phyloP scores from a whole-genome alignment of 352 stramenopile genomes.

The Globisporangium barbulae region DNA sequence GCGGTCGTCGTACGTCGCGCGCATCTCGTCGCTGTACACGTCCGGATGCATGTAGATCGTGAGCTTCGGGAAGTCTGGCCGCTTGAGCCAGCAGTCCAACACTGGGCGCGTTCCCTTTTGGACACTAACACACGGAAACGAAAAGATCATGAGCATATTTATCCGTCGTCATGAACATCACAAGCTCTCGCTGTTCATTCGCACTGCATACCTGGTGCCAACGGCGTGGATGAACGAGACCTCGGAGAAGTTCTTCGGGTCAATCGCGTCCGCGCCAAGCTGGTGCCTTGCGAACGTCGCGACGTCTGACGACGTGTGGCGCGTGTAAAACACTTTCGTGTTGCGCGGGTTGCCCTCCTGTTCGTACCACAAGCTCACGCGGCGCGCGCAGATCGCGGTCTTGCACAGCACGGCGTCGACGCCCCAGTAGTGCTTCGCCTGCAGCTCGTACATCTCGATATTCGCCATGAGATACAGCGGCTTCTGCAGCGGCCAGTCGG shows the following conservation, averaged over 20 bases:
- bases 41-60: conserved; percentile 22
- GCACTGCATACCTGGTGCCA: conserved; percentile 18
- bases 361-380: conserved; percentile 42
- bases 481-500: conserved; percentile 35
- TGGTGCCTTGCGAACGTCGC: conserved; percentile 25
- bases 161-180: neutral
- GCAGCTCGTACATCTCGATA: conserved; percentile 64
- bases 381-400: conserved; percentile 39
- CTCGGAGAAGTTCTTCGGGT: conserved; percentile 28
- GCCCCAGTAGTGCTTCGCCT: conserved; percentile 33
- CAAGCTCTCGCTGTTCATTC: neutral
- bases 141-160: neutral
- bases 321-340: conserved; percentile 50
- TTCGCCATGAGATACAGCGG: conserved; percentile 49
- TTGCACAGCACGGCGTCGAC: conserved; percentile 49
- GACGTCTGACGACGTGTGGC: conserved; percentile 56
- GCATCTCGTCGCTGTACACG: conserved; percentile 19
- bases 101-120: conserved; percentile 33
- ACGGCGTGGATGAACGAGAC: conserved; percentile 31
- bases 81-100: conserved; percentile 32
- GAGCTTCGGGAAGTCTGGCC: conserved; percentile 27
- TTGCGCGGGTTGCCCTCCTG: conserved; percentile 59
- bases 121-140: conserved; percentile 14
- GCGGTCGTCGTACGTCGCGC: conserved; percentile 1
- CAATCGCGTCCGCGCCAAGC: conserved; percentile 21